Evolutionary conservation across 2,329 filamentous ascomycete species (phyloP).

Genomic region (Cladosporium sp.): DNA sequence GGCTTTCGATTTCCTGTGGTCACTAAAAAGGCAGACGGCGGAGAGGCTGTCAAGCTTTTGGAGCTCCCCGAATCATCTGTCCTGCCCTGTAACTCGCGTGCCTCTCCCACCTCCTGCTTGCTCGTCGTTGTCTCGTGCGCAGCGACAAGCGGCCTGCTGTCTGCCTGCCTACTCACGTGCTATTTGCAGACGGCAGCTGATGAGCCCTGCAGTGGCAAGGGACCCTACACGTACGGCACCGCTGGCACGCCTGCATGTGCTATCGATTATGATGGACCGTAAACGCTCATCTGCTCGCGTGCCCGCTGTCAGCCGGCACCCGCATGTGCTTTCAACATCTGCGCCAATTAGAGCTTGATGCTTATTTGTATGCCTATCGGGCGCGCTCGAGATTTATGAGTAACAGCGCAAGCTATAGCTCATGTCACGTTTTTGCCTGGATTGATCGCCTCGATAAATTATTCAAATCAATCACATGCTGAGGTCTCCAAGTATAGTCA

Average conservation of each 20-base stretch:
- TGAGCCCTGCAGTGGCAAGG: neutral
- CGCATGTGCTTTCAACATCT: neutral
- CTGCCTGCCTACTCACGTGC: neutral
- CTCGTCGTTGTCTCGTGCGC: conserved; percentile 2
- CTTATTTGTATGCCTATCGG: neutral
- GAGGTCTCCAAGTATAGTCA: too few species aligned
- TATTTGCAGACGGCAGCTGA: neutral
- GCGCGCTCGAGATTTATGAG: too few species aligned
- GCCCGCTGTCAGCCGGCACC: neutral
- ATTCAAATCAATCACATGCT: too few species aligned
- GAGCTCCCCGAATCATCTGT: neutral
- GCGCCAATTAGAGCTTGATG: neutral
- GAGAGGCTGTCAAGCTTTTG: neutral
- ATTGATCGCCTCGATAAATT: too few species aligned
- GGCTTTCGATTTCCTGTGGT: conserved; percentile 1
- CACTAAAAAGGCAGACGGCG: neutral
- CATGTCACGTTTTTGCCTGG: too few species aligned
- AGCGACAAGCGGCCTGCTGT: neutral
- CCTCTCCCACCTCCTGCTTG: conserved; percentile 1
- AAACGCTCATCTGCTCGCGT: neutral
- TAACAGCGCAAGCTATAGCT: too few species aligned
- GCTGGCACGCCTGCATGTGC: neutral
- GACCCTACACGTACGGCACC: too few species aligned
- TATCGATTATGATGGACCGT: neutral
- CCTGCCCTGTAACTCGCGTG: neutral